These are phyloP conservation scores for Hura crepitans DNA, from an alignment of 441 rosid species.

Conservation along the genomic window DNA sequence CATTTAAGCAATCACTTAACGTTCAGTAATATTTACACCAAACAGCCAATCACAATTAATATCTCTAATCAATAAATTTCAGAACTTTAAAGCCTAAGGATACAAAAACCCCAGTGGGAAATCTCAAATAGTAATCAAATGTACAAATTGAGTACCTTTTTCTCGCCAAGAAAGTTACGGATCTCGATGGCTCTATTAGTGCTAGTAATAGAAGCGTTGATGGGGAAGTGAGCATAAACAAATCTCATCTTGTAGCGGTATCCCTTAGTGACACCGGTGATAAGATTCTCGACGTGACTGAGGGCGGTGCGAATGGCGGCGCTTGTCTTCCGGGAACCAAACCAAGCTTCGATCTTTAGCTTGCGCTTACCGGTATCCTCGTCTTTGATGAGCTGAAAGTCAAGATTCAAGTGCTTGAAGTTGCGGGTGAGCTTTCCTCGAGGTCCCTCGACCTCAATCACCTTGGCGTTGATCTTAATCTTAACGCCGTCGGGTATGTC, in stretches of 20 bases:
- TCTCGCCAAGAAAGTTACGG: not conserved
- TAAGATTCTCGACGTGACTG: not conserved
- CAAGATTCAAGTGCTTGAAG: not conserved
- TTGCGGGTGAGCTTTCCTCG: not conserved
- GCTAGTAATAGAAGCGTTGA: not conserved
- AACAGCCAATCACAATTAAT: not conserved
- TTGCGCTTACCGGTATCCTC: not conserved
- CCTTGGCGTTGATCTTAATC: not conserved
- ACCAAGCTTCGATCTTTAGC: not conserved
- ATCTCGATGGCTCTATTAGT: not conserved
- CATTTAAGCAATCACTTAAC: not conserved
- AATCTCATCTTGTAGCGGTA: constrained; percentile 1
- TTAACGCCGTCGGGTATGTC: not conserved
- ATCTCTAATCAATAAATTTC: not conserved
- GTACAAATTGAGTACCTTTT: not conserved
- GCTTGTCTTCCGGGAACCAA: not conserved
- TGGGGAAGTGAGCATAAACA: not conserved
- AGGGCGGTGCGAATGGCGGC: not conserved
- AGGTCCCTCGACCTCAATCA: not conserved
- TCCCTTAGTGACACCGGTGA: not conserved
- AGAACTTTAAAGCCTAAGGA: no score
- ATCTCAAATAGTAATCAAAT: no score
- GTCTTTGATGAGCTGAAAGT: not conserved
- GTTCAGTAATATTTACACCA: not conserved
- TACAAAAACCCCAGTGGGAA: no score